Percentiles rank a stretch among this genome's conserved stretches.
Evolutionary conservation across 768 basidiomycete species (phyloP).

Genomic region (Myochromella boudieri): DNA sequence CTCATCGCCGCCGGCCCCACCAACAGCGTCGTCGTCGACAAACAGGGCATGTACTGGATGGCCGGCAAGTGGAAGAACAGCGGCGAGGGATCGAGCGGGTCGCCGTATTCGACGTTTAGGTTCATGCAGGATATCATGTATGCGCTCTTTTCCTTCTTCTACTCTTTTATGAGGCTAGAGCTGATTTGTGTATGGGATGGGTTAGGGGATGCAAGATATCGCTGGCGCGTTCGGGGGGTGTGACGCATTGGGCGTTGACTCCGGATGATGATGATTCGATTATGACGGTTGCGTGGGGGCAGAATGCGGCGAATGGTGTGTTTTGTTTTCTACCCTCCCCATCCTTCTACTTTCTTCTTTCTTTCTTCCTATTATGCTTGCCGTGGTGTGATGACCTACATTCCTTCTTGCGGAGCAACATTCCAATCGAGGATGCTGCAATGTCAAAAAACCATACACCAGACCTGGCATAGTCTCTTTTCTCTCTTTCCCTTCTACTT

Average conservation of each 20-base stretch:
- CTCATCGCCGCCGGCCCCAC: constrained; percentile 78
- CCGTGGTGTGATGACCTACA: too few relatives aligned
- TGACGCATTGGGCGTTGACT: constrained; percentile 82
- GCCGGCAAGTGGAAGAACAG: constrained; percentile 95
- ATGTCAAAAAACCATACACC: too few relatives aligned
- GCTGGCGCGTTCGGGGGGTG: constrained; percentile 75
- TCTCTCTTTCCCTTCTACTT: too few relatives aligned
- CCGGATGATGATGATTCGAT: constrained; percentile 71
- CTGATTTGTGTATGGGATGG: constrained; percentile 6
- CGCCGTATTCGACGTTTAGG: constrained; percentile 85
- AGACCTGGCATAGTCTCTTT: too few relatives aligned
- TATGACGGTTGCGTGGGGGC: constrained; percentile 87
- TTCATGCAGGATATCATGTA: constrained; percentile 86
- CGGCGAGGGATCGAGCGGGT: constrained; percentile 91
- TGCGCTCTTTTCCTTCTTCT: constrained; percentile 24
- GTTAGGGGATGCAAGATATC: constrained; percentile 77
- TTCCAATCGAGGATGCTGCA: too few relatives aligned
- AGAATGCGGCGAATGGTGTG: constrained; percentile 81
- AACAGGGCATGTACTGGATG: constrained; percentile 85
- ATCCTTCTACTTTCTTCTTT: too few relatives aligned
- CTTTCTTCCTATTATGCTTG: too few relatives aligned
- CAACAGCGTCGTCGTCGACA: constrained; percentile 82
- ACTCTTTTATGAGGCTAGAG: background rate
- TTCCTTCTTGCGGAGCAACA: too few relatives aligned
- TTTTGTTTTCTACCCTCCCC: background rate